Conservation (phyloP, 257 asterid genomes). For the Echium plantagineum region DNA sequence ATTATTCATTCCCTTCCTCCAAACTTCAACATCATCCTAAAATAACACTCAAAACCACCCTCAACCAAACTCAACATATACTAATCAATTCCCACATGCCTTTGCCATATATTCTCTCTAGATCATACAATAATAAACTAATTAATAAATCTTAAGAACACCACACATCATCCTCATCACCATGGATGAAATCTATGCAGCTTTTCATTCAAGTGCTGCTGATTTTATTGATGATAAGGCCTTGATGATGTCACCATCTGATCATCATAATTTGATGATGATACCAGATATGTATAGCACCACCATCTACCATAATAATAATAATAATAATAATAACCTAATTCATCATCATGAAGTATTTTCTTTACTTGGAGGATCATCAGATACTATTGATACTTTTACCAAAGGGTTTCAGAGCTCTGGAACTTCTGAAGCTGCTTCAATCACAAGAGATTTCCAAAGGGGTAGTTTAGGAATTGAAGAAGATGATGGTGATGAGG, state of each 20-base stretch:
- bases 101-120: too few relatives aligned
- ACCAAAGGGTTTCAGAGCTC: conserved; percentile 11
- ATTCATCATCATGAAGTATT: neutral
- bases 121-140: neutral
- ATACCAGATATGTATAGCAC: conserved; percentile 13
- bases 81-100: neutral
- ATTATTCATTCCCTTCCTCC: neutral
- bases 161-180: too few relatives aligned
- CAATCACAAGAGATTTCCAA: conserved; percentile 13
- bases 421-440: conserved; percentile 19
- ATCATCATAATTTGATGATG: conserved; percentile 28
- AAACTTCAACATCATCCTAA: neutral
- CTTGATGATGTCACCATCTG: conserved; percentile 41
- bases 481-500: conserved; percentile 12
- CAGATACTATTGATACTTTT: neutral
- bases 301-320: neutral
- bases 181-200: conserved; percentile 38
- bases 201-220: conserved; percentile 15
- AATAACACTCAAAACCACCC: neutral
- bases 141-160: too few relatives aligned
- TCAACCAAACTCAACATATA: too few relatives aligned
- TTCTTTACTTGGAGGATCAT: conserved; percentile 5
- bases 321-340: neutral
- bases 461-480: conserved; percentile 7
- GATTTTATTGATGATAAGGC: conserved; percentile 26